These are phyloP conservation scores for Acanthamoeba divionensis DNA, from an alignment of 208 protist species.

Conservation along the genomic window DNA sequence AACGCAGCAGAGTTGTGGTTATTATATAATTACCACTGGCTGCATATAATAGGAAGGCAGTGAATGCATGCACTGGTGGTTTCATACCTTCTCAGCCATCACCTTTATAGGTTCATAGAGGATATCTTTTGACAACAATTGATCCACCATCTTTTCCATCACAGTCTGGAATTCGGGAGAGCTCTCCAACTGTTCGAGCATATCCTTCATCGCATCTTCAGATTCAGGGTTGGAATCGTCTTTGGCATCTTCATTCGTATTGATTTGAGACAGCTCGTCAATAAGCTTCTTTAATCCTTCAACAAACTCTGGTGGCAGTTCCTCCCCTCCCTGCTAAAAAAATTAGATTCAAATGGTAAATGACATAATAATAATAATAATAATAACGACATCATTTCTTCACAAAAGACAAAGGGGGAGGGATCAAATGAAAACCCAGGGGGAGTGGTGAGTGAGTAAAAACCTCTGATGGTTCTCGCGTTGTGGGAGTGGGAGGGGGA, in stretches of 20 bases:
- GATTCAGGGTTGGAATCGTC: not conserved
- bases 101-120: conserved; percentile 57
- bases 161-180: not conserved
- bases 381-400: not conserved
- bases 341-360: no score
- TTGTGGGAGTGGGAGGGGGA: not conserved
- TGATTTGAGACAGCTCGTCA: conserved; percentile 7
- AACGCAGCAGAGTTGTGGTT: not conserved
- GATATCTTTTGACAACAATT: conserved; percentile 18
- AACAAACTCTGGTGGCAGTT: conserved; percentile 35
- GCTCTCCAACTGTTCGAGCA: conserved; percentile 35
- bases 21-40: not conserved
- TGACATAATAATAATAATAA: no score
- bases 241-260: not conserved
- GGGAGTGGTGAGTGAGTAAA: not conserved
- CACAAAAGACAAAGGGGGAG: not conserved
- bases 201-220: conserved; percentile 31
- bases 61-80: not conserved
- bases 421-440: not conserved
- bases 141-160: conserved; percentile 53
- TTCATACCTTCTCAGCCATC: conserved; percentile 32
- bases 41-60: not conserved
- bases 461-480: not conserved
- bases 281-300: conserved; percentile 40
- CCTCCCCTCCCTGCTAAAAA: conserved; percentile 18